Conservation (phyloP, 176 grass and related monocot species). For the Cenchrus purpureus region DNA sequence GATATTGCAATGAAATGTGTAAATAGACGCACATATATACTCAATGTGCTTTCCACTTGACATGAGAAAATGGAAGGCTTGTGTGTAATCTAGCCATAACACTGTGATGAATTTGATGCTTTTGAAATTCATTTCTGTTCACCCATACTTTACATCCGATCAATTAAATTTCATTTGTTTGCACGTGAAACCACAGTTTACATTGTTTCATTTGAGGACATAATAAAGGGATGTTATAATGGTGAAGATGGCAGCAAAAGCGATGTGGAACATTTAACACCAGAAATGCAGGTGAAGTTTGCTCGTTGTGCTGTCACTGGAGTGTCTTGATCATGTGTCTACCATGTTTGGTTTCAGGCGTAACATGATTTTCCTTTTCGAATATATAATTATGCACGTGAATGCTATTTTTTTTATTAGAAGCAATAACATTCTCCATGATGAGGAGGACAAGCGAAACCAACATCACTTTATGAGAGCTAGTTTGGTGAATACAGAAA, state of each 20-base stretch:
- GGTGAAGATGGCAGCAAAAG: not conserved
- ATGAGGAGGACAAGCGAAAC: not conserved
- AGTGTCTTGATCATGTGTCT: not conserved
- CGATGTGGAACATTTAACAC: not conserved
- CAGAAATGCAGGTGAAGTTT: not conserved
- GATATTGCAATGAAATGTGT: not conserved
- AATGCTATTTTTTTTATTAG: not conserved
- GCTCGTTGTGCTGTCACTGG: not conserved
- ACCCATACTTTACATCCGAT: not conserved
- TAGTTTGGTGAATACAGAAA: constrained; percentile 2
- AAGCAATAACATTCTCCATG: constrained; percentile 3
- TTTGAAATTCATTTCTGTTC: not conserved
- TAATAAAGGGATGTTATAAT: not conserved
- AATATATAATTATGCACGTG: not conserved
- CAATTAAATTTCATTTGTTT: not conserved
- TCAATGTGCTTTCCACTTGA: not conserved
- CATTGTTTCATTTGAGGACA: constrained; percentile 3
- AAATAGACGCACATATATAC: not conserved
- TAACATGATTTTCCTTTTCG: not conserved
- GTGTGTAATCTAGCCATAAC: no score
- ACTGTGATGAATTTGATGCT: not conserved
- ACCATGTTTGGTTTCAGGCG: not conserved
- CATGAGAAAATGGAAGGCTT: not conserved
- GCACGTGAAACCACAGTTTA: not conserved
- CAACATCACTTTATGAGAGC: not conserved